Evolutionary conservation across 352 stramenopile species (phyloP).

Genomic region (Phytophthora palmivora): DNA sequence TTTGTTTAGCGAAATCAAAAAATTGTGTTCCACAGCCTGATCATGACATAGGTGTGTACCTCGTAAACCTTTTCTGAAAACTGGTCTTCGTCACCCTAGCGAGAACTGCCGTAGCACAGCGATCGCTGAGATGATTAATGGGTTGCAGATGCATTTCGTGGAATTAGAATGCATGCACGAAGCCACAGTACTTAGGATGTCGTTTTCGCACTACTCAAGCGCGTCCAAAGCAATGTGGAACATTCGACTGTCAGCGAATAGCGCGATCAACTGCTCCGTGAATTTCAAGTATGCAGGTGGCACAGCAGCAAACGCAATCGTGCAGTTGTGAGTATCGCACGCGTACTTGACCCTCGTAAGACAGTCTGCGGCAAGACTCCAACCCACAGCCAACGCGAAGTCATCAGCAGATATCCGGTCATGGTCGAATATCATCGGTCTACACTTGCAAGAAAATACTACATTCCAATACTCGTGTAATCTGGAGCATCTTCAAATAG

Average conservation of each 20-base stretch:
- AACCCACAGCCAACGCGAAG: constrained; percentile 94
- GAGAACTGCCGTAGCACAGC: too few relatives aligned
- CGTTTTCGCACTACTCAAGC: constrained; percentile 78
- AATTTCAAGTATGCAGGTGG: constrained; percentile 71
- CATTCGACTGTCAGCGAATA: constrained; percentile 56
- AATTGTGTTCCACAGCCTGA: too few relatives aligned
- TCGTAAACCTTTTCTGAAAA: too few relatives aligned
- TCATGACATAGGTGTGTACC: too few relatives aligned
- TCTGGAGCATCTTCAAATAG: constrained; percentile 55
- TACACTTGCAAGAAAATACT: constrained; percentile 24
- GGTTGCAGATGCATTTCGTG: too few relatives aligned
- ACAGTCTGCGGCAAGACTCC: constrained; percentile 85
- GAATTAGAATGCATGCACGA: too few relatives aligned
- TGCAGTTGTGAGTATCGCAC: constrained; percentile 72
- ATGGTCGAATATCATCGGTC: constrained; percentile 23
- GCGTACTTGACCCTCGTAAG: constrained; percentile 84
- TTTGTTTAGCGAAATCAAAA: too few relatives aligned
- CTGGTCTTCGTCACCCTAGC: too few relatives aligned
- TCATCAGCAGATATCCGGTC: constrained; percentile 63
- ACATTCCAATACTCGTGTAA: constrained; percentile 5
- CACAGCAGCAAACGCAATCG: constrained; percentile 75
- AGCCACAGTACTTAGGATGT: constrained; percentile 62
- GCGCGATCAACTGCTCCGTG: constrained; percentile 54
- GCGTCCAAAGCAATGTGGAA: constrained; percentile 67
- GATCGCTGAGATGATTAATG: too few relatives aligned